Base-by-base conservation (phyloP, 495 filamentous ascomycete species). In the Astrothelium macrocarpum region DNA sequence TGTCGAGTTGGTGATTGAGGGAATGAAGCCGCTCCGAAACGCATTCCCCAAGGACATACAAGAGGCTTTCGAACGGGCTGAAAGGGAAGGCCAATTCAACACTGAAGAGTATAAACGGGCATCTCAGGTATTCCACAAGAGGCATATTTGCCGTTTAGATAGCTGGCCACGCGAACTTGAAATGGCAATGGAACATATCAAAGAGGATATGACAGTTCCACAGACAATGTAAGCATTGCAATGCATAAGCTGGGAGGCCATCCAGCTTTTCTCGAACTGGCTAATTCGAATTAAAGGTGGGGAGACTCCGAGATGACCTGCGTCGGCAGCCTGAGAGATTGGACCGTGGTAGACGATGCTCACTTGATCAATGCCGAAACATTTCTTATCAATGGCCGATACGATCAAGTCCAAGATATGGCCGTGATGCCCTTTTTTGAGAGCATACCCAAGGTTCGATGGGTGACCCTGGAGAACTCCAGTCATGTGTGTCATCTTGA, bases 221-320 rank as follows among this genome's bases (percentile, higher is more conserved):
- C 60, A 69, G 20, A 79, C 77, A 11, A 80, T 83, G 80, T 76
- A 79, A 66, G 79, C 80, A 2, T 77, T 77, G 64, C 66, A 73
- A 31, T 84, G 77, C 77, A 29, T n/a, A 46, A 64, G 66, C 23
- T 29, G 16, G 1, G 56, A 67, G n/a, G n/a, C n/a, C n/a, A n/a
- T n/a, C n/a, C n/a, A n/a, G n/a, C n/a, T 2, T 16, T 39, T 7
- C 16, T 39, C 36, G 36, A 49, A 45, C 1, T 28, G 66, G 53
- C 28, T 56, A 34, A 64, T 59, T 62, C 34, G 62, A 11, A 67
- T 59, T 32, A 36, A 3, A 63, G 66, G 9, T 53, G 62, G 3
- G 32, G 25, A 34, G 10, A 9, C n/a, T 60, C 26, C 9, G 29
- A 32, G 59, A 10, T 32, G 10, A 34, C 10, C 25, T 10, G 9